Evolutionary conservation across 2,329 filamentous ascomycete genomes (phyloP), one percentile per base, ranked within the genome.

Genomic region (Macrophomina pseudophaseolina): DNA sequence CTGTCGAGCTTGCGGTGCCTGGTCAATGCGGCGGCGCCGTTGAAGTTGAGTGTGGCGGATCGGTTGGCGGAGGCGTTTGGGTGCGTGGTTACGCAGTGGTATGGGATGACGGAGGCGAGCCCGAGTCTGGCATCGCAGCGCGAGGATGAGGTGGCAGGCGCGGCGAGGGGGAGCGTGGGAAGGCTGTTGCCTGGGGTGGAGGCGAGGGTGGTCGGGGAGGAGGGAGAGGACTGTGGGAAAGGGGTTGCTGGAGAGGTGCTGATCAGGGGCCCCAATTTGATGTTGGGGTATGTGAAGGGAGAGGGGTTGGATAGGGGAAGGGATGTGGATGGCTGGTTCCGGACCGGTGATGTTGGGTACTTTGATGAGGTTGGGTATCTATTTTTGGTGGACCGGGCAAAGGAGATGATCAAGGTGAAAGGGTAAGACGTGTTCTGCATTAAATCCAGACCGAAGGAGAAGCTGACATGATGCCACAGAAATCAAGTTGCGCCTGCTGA

Each of bases 401-500:
- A 63, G 58, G 58, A 63, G 42, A 63, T 63, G 58, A 63, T 63
- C 58, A 63, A 63, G 28, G 58, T 63, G 35, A 63, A 63, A 28
- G 58, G 58, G 48, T 51, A n/a, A 51, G 48, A 7, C 8, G 35
- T 7, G 7, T 38, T 38, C 35, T 12, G 6, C 11, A 4, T 8
- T 1, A 38, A 12, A 12, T 38, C 35, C 11, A 38, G 7, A 23
- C 4, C 7, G 6, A 38, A 12, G 11, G 35, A 38, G 6, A 16
- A 44, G 42, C 42, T 44, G 16, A 44, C 12, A 14, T 14, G 48
- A 1, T 28, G 18, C 9, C 18, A 12, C 16, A 72, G 68, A 7
- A 68, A 72, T 35, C 74, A 76, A 68, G 74, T 78, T 5, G 69
- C 75, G 2, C 76, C 76, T 0, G 72, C 73, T 0, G 76, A 78